phyloP scores from a whole-genome alignment of 495 filamentous ascomycete genomes.

The Acidiella bohemica region DNA sequence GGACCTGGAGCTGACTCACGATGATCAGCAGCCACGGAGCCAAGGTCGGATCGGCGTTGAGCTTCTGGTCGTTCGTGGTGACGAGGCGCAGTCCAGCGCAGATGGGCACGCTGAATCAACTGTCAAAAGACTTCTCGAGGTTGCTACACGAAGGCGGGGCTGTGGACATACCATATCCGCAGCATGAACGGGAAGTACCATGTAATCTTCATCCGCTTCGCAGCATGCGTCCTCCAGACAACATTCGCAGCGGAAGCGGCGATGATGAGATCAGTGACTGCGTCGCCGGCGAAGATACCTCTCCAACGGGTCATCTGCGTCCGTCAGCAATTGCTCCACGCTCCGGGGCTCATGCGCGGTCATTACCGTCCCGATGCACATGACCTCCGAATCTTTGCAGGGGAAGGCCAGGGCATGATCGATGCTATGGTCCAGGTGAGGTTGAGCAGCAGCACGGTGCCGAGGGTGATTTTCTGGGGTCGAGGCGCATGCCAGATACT shows the following conservation, averaged over 20 bases:
- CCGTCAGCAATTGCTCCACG: not conserved
- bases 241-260: not conserved
- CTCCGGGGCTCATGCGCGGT: not conserved
- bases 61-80: not conserved
- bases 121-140: too few species aligned
- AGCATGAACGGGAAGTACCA: constrained; percentile 1
- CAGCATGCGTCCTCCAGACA: not conserved
- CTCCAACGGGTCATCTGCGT: not conserved
- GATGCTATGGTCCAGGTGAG: constrained; percentile 1
- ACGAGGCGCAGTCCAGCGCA: constrained; percentile 1
- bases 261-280: not conserved
- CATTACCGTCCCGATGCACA: constrained; percentile 1
- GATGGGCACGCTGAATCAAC: constrained; percentile 3
- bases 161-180: not conserved
- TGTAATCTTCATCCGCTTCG: not conserved
- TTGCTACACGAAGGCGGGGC: not conserved
- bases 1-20: constrained; percentile 1
- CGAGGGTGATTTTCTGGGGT: not conserved
- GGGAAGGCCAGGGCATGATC: not conserved
- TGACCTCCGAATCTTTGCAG: not conserved
- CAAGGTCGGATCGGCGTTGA: not conserved
- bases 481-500: not conserved
- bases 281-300: constrained; percentile 1
- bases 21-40: not conserved
- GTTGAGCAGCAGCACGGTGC: not conserved